These are phyloP conservation scores for Mycena vulgaris DNA, from an alignment of 768 basidiomycete species.

Conservation along the genomic window DNA sequence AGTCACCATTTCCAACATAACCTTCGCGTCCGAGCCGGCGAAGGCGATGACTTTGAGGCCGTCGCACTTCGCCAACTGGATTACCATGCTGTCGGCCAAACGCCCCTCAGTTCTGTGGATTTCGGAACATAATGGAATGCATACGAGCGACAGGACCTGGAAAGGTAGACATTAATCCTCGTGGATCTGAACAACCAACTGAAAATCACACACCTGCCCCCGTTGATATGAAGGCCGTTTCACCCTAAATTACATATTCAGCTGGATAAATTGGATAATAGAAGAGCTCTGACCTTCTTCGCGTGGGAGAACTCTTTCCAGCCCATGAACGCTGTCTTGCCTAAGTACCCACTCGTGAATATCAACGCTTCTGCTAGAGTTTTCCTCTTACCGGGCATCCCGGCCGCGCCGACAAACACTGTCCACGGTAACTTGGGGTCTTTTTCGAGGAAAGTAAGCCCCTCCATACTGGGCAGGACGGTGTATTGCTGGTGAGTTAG, in stretches of 20 bases:
- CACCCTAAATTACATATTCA: not conserved
- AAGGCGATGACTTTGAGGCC: slow-evolving; percentile 23
- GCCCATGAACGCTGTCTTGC: slow-evolving; percentile 45
- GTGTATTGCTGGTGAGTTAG: slow-evolving; percentile 27
- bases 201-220: slow-evolving; percentile 7
- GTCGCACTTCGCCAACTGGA: slow-evolving; percentile 18
- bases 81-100: slow-evolving; percentile 11
- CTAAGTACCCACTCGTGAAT: slow-evolving; percentile 13
- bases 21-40: slow-evolving; percentile 23
- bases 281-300: slow-evolving; percentile 19
- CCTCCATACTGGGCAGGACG: not conserved
- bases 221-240: slow-evolving; percentile 12
- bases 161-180: not conserved
- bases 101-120: not conserved
- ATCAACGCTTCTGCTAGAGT: not conserved
- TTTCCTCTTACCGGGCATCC: slow-evolving; percentile 63
- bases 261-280: not conserved
- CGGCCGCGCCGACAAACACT: slow-evolving; percentile 64
- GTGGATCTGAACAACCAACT: not conserved
- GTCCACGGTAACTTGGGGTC: slow-evolving; percentile 23
- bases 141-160: slow-evolving; percentile 22
- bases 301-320: slow-evolving; percentile 43
- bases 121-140: not conserved
- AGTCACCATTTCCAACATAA: too few relatives aligned
- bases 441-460: not conserved